These are phyloP conservation scores for Capronia coronata DNA, from an alignment of 2,329 filamentous ascomycete genomes.

Conservation along the genomic window DNA sequence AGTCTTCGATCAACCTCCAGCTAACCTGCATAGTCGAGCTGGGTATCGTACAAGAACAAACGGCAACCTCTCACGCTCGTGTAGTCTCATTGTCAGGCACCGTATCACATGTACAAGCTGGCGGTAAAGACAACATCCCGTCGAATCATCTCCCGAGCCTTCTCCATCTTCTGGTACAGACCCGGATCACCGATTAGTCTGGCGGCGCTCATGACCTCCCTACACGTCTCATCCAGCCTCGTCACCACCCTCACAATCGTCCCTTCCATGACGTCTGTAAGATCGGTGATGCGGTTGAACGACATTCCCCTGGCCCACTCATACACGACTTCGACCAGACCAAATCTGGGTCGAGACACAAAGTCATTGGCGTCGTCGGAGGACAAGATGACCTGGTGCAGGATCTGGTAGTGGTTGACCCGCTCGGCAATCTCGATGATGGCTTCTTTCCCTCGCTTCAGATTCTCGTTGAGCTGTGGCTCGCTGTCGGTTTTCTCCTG, in stretches of 20 bases:
- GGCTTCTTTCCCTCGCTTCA: conserved; percentile 74
- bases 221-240: conserved; percentile 86
- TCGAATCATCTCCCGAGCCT: conserved; percentile 96
- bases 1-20: too few relatives aligned
- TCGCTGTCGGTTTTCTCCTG: conserved; percentile 86
- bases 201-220: conserved; percentile 95
- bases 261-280: conserved; percentile 94
- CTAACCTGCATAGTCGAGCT: background rate
- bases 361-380: conserved; percentile 91
- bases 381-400: conserved; percentile 85
- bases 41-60: background rate
- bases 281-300: conserved; percentile 92
- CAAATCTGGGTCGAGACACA: conserved; percentile 77
- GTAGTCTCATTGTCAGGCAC: background rate
- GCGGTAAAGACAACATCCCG: conserved; percentile 88
- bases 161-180: conserved; percentile 93
- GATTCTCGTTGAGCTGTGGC: conserved; percentile 71
- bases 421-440: conserved; percentile 89
- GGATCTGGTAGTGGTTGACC: conserved; percentile 81
- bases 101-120: conserved; percentile 70
- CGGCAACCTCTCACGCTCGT: too few relatives aligned
- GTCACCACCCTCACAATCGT: conserved; percentile 96
- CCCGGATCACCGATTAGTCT: conserved; percentile 90
- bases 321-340: conserved; percentile 94
- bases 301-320: conserved; percentile 98